phyloP scores from a whole-genome alignment of 2,329 filamentous ascomycete species.

The Cytospora paraplurivora region DNA sequence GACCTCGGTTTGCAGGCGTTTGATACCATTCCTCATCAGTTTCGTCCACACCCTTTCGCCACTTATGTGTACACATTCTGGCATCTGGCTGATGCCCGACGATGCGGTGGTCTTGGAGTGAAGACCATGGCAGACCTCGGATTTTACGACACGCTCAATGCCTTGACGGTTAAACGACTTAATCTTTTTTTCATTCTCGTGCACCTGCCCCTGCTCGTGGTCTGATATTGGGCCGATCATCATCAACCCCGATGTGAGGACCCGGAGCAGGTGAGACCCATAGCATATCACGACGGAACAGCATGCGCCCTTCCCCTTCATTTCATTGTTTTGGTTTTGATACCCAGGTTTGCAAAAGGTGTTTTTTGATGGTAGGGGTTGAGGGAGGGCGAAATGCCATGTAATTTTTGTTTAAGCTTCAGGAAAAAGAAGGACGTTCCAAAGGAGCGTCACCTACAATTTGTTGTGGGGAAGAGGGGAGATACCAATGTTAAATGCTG shows the following conservation, averaged over 20 bases:
- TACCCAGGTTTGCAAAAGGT: constrained; percentile 42
- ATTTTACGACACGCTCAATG: constrained; percentile 40
- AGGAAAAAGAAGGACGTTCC: constrained; percentile 18
- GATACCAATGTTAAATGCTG: constrained; percentile 22
- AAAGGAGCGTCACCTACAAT: constrained; percentile 16
- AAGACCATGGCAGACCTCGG: not conserved
- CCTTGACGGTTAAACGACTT: constrained; percentile 37
- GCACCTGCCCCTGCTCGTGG: constrained; percentile 30
- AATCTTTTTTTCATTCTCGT: constrained; percentile 34
- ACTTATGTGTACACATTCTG: constrained; percentile 1
- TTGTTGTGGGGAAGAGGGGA: constrained; percentile 15
- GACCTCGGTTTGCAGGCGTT: constrained; percentile 27
- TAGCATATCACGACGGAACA: constrained; percentile 20
- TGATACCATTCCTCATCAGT: constrained; percentile 6
- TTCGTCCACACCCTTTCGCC: constrained; percentile 1
- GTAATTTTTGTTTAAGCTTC: constrained; percentile 31
- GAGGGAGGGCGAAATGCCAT: constrained; percentile 35
- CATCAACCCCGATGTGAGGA: not conserved
- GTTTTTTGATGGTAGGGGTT: constrained; percentile 38
- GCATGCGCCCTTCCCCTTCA: constrained; percentile 38
- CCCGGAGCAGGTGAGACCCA: not conserved
- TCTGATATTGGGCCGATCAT: not conserved
- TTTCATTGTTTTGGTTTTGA: constrained; percentile 40
- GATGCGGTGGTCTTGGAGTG: constrained; percentile 1
- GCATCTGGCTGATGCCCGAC: constrained; percentile 23